These are phyloP conservation scores for Tausonia pullulans DNA, from an alignment of 1,284 basidiomycete species.

Conservation along the genomic window DNA sequence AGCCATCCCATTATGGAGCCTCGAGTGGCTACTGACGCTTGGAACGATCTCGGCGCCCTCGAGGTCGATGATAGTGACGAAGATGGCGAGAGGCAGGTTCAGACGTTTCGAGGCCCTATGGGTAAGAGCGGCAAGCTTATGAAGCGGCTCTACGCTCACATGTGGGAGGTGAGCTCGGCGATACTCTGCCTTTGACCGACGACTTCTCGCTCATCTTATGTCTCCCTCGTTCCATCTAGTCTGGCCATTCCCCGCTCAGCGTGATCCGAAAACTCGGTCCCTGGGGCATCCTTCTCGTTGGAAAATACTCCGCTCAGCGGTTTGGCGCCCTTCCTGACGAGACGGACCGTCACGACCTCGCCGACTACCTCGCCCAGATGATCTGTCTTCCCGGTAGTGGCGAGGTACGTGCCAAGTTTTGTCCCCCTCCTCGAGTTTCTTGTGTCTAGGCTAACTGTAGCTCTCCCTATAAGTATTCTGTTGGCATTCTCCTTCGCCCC, in stretches of 20 bases:
- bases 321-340: not conserved
- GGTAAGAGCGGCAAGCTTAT: conserved; percentile 8
- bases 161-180: conserved; percentile 12
- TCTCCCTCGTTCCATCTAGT: not conserved
- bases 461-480: not conserved
- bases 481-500: conserved; percentile 5
- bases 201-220: not conserved
- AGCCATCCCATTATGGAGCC: too few species aligned
- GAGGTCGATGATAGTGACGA: conserved; percentile 5
- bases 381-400: conserved; percentile 8
- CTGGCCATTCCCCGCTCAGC: conserved; percentile 5
- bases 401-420: not conserved
- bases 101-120: conserved; percentile 14
- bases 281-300: conserved; percentile 6
- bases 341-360: not conserved
- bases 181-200: not conserved
- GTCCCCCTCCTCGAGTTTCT: too few species aligned
- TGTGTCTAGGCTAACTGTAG: too few species aligned
- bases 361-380: conserved; percentile 10
- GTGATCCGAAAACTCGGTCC: conserved; percentile 11
- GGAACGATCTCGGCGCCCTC: not conserved
- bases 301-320: conserved; percentile 10
- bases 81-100: not conserved
- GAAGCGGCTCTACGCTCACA: conserved; percentile 5
- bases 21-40: too few species aligned